Evolutionary conservation across 257 asterid genomes (phyloP), one percentile per base, ranked within the genome.

Genomic region (Solanum paucissectum): DNA sequence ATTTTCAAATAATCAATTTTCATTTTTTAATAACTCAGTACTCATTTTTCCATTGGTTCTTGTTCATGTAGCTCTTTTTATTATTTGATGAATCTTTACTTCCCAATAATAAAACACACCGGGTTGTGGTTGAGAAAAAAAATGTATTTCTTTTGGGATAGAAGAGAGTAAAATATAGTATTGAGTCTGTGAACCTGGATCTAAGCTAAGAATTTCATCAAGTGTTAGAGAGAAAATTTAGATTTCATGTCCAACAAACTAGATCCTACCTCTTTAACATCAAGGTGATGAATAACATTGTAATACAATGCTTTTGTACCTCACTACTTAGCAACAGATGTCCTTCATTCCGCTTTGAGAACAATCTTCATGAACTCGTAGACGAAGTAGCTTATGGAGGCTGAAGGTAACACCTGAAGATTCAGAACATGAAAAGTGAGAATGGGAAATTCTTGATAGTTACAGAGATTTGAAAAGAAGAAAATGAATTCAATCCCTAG

Each of bases 301-400:
- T 25, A 12, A 82, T 82, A 49, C 69, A 82, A 82, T 32, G 44
- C 32, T 82, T 49, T 37, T 46, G 49, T 74, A 42, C 91, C 88
- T 77, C 62, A 4, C 32, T 74, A 49, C 20, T 62, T 68, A 58
- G 88, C n/a, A 74, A 71, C 84, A 52, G 82, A 73, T 33, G 85
- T 5, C 9, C 85, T 38, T 94, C 93, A 95, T 89, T 93, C 98
- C 90, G 93, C 98, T 89, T 96, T 92, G 62, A 96, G 98, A 90
- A 95, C 90, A 73, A 96, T 90, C 98, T 95, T 96, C 99, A 96
- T 93, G 93, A 94, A 96, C 95, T 96, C 98, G 23, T 96, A 95
- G 32, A 95, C 97, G 52, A 96, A 96, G 93, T 94, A 96, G 93
- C 99, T 93, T 87, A 95, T 96, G 27, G 99, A 92, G 9, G 98